Evolutionary conservation across 169 alveolate species (phyloP), one percentile per base, ranked within the genome.

Genomic region (Plasmodium malariae): DNA sequence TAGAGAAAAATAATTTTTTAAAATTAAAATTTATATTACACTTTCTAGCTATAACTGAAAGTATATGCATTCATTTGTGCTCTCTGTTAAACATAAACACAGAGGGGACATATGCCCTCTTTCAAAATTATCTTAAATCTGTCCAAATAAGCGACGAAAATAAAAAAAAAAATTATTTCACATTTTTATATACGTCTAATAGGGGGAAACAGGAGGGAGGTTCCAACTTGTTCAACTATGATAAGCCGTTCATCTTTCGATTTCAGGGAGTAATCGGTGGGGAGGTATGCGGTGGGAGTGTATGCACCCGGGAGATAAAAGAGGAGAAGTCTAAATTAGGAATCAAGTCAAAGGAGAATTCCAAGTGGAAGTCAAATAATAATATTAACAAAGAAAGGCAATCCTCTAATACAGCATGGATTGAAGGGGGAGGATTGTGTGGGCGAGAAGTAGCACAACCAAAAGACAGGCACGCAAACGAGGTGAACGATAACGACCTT

Each of bases 1-100:
- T 78, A 17, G 69, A 62, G 48, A 78, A 55, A 36, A 63, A 78
- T 24, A 59, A 78, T 45, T 24, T 43, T 0, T 62, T 78, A 78
- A 65, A 78, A 78, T 63, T 78, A 65, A 78, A 63, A 26, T 78
- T 78, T 78, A 37, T 55, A 3, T 30, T 78, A 24, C 89, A 78
- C 32, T 65, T 78, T n/a, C 48, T 78, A 24, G 74, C 89, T 17
- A 78, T 78, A 36, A 45, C 72, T 2, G 89, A 78, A 40, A 26
- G 7, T 45, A 78, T 78, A 62, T 78, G 80, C 24, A 43, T 63
- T 0, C 26, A 78, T 63, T 32, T 78, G 34, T 78, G 89, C 30
- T 78, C 76, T 3, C 65, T 78, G 2, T 34, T 78, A 9, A 55
- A 54, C 30, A 45, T 78, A 14, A 65, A 62, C 11, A 40, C 26